Evolutionary conservation across 805 yeast genomes (phyloP).

Genomic region (Kurtzmaniella fragi): DNA sequence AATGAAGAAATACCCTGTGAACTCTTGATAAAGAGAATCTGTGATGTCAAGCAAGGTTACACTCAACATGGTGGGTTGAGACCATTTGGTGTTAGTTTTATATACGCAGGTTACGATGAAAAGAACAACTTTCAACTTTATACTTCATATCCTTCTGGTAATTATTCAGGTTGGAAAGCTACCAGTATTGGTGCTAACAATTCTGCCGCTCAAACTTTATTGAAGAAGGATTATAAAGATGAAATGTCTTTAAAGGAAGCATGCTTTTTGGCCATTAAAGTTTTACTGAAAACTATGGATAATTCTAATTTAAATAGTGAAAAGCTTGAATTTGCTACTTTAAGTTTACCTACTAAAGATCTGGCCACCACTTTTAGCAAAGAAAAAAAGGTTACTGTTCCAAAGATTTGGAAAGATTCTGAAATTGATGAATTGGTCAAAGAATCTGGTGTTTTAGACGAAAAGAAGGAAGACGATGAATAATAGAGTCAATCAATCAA

Average conservation of each 20-base stretch:
- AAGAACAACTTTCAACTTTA: conserved; percentile 85
- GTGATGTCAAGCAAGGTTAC: conserved; percentile 95
- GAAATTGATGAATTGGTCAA: conserved; percentile 74
- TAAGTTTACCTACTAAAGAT: conserved; percentile 26
- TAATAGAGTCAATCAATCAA: conserved; percentile 5
- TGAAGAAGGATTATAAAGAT: conserved; percentile 92
- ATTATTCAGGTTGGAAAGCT: conserved; percentile 98
- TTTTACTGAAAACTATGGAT: conserved; percentile 91
- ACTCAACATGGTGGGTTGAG: conserved; percentile 98
- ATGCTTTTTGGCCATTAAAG: conserved; percentile 81
- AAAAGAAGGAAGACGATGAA: conserved; percentile 20
- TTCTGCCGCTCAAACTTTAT: conserved; percentile 90
- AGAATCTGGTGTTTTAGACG: conserved; percentile 62
- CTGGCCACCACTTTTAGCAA: conserved; percentile 15
- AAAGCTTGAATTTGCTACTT: conserved; percentile 89
- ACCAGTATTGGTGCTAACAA: conserved; percentile 95
- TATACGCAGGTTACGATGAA: conserved; percentile 94
- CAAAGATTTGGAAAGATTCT: conserved; percentile 73
- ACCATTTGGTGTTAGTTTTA: conserved; percentile 96
- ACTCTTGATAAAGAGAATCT: conserved; percentile 76
- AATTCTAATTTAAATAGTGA: conserved; percentile 79
- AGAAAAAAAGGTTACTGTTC: conserved; percentile 49
- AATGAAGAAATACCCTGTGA: conserved; percentile 95
- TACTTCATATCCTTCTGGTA: conserved; percentile 96
- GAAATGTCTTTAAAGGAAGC: conserved; percentile 72